Conservation (phyloP, 106 monocot genomes). For the Phalaenopsis aphrodite region DNA sequence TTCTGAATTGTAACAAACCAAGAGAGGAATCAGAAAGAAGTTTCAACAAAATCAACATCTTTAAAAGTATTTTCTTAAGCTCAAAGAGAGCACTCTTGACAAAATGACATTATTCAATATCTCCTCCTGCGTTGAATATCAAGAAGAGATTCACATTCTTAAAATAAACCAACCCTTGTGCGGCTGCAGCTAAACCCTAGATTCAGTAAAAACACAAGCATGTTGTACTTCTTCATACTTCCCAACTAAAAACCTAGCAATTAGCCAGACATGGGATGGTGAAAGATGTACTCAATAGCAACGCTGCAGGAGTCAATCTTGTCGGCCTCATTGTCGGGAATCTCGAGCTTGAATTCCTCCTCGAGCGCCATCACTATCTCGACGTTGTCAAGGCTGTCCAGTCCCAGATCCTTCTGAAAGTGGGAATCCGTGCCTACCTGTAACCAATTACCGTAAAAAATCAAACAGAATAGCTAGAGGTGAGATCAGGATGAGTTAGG, state of each 20-base stretch:
- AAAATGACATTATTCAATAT: constrained; percentile 3
- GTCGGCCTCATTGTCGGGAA: constrained; percentile 83
- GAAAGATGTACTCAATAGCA: constrained; percentile 74
- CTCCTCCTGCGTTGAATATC: neutral
- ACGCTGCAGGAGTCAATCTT: constrained; percentile 67
- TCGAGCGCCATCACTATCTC: constrained; percentile 88
- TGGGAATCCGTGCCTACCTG: constrained; percentile 69
- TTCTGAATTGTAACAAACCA: neutral
- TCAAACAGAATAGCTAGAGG: neutral
- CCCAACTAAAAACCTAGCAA: constrained; percentile 4
- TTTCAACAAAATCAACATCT: neutral
- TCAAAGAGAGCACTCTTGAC: neutral
- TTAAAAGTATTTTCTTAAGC: neutral
- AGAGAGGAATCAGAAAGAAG: neutral
- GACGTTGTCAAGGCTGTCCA: constrained; percentile 76
- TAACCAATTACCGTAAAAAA: neutral
- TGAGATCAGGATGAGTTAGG: constrained; percentile 3
- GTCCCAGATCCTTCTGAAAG: constrained; percentile 82
- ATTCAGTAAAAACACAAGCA: constrained; percentile 2
- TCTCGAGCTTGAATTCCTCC: constrained; percentile 97
- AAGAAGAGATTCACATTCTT: neutral
- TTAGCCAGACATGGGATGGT: constrained; percentile 50
- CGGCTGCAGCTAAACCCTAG: neutral
- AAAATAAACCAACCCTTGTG: neutral
- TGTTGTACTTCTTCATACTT: neutral